Evolutionary conservation across 2,329 filamentous ascomycete genomes (phyloP), one percentile per base, ranked within the genome.

Genomic region (Herpotrichia juniperi): DNA sequence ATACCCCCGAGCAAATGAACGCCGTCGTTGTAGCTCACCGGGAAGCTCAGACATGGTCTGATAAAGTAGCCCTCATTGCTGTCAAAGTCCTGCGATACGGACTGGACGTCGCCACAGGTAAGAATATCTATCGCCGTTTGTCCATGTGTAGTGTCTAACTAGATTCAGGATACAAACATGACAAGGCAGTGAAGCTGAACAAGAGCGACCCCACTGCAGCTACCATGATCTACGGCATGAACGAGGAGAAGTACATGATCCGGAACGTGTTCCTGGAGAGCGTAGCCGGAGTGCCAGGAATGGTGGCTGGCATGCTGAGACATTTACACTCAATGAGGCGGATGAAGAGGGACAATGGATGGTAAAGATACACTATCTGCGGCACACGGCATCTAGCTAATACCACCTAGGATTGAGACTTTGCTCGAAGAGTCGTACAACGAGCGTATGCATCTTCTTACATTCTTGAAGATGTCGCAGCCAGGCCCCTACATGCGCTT

Each of bases 221-320:
- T 0, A 83, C 50, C 67, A 83, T 79, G 76, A 87, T 71, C 66
- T 96, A 84, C 65, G 72, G 73, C 28, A 90, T 90, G 80, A 94
- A 85, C 0, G 93, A 96, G 71, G 80, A 87, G 4, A 94, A 97
- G 77, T 99, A 94, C 88, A 81, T 97, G 63, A 84, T 90, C 43
- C 84, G 93, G 6, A 93, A 96, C 68, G 84, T 99, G 62, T 99
- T 99, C 74, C 83, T 99, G 28, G 94, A 99, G 74, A 93, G 88
- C 43, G 91, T 99, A 32, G 94, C 94, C 11, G 94, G 92, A 28
- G 94, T 97, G 0, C 94, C 94, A 0, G 94, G 94, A 7, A 97
- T 97, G 91, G 93, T 97, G 0, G 94, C 89, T 0, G 94, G 92
- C 19, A 97, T 96, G 90, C 80, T 97, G 14, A 83, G 94, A 28